Conservation (phyloP, 1,139 yeast species). For the Geotrichum cucujoidarum region DNA sequence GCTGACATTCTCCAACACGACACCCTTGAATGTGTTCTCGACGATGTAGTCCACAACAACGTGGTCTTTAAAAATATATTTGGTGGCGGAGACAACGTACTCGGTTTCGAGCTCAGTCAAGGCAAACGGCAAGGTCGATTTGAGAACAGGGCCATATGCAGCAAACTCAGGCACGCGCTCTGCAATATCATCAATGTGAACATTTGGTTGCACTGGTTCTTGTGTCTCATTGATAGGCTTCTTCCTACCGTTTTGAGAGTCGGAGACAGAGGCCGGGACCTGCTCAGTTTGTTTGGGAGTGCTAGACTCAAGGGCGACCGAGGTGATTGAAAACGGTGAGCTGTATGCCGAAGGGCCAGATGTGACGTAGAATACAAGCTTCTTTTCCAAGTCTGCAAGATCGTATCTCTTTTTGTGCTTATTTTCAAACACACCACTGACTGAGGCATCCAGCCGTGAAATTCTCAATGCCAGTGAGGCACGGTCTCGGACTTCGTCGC, state of each 20-base stretch:
- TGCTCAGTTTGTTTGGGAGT: too few relatives aligned
- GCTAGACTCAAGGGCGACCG: not conserved
- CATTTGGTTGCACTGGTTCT: not conserved
- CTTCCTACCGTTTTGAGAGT: not conserved
- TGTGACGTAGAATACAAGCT: slow-evolving; percentile 66
- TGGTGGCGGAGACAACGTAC: slow-evolving; percentile 78
- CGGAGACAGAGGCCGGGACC: not conserved
- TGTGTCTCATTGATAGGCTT: too few relatives aligned
- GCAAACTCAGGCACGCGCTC: slow-evolving; percentile 55
- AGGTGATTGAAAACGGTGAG: not conserved
- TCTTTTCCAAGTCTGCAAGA: slow-evolving; percentile 68
- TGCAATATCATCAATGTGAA: not conserved
- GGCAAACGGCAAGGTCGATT: slow-evolving; percentile 61
- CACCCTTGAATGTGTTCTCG: slow-evolving; percentile 76
- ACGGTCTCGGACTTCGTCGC: slow-evolving; percentile 97
- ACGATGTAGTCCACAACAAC: slow-evolving; percentile 81
- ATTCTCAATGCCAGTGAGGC: slow-evolving; percentile 81
- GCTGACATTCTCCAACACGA: slow-evolving; percentile 56
- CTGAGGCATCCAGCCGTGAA: slow-evolving; percentile 43
- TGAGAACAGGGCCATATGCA: slow-evolving; percentile 67
- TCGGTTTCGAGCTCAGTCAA: slow-evolving; percentile 93
- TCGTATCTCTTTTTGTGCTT: slow-evolving; percentile 68
- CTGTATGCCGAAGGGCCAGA: slow-evolving; percentile 31
- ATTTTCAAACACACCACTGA: slow-evolving; percentile 44
- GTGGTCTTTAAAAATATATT: slow-evolving; percentile 72